Base-by-base conservation (phyloP, 495 filamentous ascomycete genomes). In the Patellaria atrata region DNA sequence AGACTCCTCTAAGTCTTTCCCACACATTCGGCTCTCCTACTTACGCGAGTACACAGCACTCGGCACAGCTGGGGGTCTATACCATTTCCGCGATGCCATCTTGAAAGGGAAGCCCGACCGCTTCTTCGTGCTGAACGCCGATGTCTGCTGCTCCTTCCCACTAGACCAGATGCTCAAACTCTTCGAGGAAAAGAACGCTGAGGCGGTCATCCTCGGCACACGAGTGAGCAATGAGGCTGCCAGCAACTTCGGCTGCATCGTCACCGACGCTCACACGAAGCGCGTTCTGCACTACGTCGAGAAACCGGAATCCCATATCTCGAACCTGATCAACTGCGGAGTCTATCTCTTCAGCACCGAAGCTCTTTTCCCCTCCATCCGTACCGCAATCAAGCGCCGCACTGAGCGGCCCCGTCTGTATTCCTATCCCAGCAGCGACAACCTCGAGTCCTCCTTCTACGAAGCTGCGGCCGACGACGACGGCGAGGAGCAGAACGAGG, bases 81-180 rank as follows among this genome's bases (percentile, higher is more conserved):
- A 96, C 70, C 89, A 99, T 65, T 99, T 99, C 71, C 84, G 89
- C 54, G 89, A 99, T 75, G 82, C 82, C 40, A 96, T 99, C 50
- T 73, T 99, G 53, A 94, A 94, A 64, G 87, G 87, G 44, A 75
- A 77, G 44, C 89, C 91, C 23, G 85, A 93, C 54, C 77, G 83
- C 48, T 77, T 94, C 64, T 92, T 99, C 51, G 89, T 99, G 30
- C 68, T 99, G 53, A 99, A 99, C 56, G 85, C 85, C 33, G 89
- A 99, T 59, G 91, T 99, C 39, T 99, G 89, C 77, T 99, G 89
- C 67, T 94, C 84, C 25, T 99, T 96, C 68, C 89, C 89, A 11
- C 67, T 99, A 38, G 79, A 75, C 40, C 82, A 96, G 57, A 99
- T 94, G 86, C 74, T 87, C 36, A 75, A 71, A 56, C 64, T 99